A percentile compares a stretch with the other conserved stretches of the same genome.
phyloP scores from a whole-genome alignment of 176 grass and related monocot species.

The Leersia perrieri region DNA sequence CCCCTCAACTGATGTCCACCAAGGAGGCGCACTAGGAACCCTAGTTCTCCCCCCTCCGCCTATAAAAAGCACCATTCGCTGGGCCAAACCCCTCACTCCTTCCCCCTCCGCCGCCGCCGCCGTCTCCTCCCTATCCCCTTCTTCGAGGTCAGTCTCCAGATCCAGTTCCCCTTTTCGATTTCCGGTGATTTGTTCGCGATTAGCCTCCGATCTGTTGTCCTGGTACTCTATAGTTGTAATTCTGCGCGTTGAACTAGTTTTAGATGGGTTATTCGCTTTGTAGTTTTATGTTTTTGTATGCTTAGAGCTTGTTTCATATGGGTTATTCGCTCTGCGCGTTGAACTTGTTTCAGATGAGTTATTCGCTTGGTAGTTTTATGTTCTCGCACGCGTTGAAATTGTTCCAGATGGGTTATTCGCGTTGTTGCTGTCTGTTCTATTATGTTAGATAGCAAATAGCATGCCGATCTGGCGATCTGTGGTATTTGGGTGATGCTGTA shows the following conservation, averaged over 20 bases:
- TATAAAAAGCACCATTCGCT: slow-evolving; percentile 8
- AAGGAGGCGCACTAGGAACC: neutral
- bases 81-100: neutral
- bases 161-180: neutral
- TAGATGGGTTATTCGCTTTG: neutral
- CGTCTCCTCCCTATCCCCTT: neutral
- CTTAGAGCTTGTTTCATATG: too few relatives aligned
- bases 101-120: neutral
- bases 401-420: neutral
- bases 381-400: too few relatives aligned
- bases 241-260: neutral
- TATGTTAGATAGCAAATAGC: too few relatives aligned
- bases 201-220: neutral
- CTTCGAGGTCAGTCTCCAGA: neutral
- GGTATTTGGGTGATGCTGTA: too few relatives aligned
- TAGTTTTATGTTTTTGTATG: too few relatives aligned
- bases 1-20: neutral
- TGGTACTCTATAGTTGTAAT: neutral
- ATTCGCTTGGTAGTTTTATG: neutral
- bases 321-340: neutral
- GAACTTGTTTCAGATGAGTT: neutral
- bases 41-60: neutral
- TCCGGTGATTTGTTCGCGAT: too few relatives aligned
- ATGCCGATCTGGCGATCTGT: too few relatives aligned
- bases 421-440: neutral